Evolutionary conservation across 2,329 filamentous ascomycete genomes (phyloP).

Genomic region (Parafenestella ontariensis): DNA sequence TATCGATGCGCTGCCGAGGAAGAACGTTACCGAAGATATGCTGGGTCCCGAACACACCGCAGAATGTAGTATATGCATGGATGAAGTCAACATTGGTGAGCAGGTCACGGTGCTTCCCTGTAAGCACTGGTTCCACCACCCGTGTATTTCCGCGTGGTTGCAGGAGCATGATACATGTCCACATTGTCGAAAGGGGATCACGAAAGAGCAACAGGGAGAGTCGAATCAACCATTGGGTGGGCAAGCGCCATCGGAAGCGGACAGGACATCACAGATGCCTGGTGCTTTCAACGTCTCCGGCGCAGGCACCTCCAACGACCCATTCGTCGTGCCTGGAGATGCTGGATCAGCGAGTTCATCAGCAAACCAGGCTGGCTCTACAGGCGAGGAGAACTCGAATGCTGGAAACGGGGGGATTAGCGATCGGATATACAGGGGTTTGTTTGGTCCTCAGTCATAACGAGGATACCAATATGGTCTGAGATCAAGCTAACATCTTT

Average conservation of each 20-base stretch:
- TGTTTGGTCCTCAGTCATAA: constrained; percentile 38
- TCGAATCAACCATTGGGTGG: constrained; percentile 13
- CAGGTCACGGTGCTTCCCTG: constrained; percentile 83
- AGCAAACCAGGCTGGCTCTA: constrained; percentile 5
- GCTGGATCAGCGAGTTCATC: constrained; percentile 11
- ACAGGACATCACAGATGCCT: constrained; percentile 33
- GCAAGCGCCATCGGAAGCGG: constrained; percentile 10
- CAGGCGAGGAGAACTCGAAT: constrained; percentile 14
- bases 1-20: constrained; percentile 75
- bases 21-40: constrained; percentile 73
- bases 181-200: constrained; percentile 70
- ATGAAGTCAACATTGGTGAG: constrained; percentile 75
- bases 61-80: constrained; percentile 96
- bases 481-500: constrained; percentile 7
- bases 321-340: constrained; percentile 24
- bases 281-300: constrained; percentile 35
- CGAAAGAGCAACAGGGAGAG: constrained; percentile 41
- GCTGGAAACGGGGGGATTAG: constrained; percentile 28
- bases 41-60: constrained; percentile 70
- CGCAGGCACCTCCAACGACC: constrained; percentile 26
- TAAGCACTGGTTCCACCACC: constrained; percentile 90
- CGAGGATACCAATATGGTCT: constrained; percentile 3
- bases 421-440: constrained; percentile 44
- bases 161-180: constrained; percentile 93
- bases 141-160: constrained; percentile 84